These are phyloP conservation scores for Apiotrichum veenhuisii DNA, from an alignment of 1,284 basidiomycete species.

Conservation along the genomic window DNA sequence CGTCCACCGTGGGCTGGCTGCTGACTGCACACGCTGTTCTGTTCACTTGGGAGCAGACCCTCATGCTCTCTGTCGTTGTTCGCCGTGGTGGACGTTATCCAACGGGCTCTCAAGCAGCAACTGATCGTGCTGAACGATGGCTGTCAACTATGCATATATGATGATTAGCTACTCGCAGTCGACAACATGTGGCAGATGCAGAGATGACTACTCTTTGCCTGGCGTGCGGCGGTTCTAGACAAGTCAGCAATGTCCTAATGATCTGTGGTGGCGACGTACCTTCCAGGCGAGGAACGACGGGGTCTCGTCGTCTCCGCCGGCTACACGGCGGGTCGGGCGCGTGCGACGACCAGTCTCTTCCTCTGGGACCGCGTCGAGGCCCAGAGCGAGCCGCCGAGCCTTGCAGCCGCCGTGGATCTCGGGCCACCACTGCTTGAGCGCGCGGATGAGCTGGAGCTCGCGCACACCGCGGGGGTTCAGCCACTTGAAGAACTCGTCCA, in stretches of 20 bases:
- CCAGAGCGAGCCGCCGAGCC: conserved; percentile 27
- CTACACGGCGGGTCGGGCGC: conserved; percentile 17
- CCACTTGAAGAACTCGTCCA: conserved; percentile 81
- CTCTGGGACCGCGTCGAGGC: conserved; percentile 24
- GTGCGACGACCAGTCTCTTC: conserved; percentile 11
- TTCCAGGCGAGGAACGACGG: conserved; percentile 38
- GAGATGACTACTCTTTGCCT: conserved; percentile 6
- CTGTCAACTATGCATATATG: not conserved
- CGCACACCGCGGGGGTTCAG: conserved; percentile 85
- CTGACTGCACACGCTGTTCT: too few relatives aligned
- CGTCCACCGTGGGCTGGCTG: too few relatives aligned
- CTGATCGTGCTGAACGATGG: not conserved
- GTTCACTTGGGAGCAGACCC: too few relatives aligned
- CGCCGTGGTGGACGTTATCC: too few relatives aligned
- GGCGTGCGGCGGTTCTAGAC: conserved; percentile 6
- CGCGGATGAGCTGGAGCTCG: conserved; percentile 75
- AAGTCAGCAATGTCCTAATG: not conserved
- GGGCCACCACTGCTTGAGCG: conserved; percentile 75
- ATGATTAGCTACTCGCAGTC: too few relatives aligned
- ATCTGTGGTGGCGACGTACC: conserved; percentile 17
- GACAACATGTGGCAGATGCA: too few relatives aligned
- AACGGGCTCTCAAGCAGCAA: too few relatives aligned
- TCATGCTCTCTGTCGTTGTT: too few relatives aligned
- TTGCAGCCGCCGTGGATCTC: conserved; percentile 76
- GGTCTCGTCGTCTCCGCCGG: conserved; percentile 23